Evolutionary conservation across 192 early-diverging fungal species (phyloP), one percentile per base, ranked within the genome.

Genomic region (Gigaspora rosea): DNA sequence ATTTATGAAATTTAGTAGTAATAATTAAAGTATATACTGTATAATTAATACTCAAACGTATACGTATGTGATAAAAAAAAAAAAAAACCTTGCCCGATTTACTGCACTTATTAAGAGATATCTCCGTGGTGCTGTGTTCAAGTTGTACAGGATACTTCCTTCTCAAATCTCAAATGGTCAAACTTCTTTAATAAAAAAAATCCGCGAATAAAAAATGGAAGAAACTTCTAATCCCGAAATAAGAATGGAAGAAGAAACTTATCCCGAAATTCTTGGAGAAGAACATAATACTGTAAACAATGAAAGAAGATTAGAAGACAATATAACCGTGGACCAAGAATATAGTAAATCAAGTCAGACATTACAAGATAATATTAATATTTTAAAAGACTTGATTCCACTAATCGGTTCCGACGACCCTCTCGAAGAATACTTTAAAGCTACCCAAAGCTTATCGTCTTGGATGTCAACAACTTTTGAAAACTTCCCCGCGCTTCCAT

Each of bases 391-490:
- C 61, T 49, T 18, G 10, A 57, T 18, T 57, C 27, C 20, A 52
- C 7, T 47, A n/a, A 32, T 46, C 33, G 51, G 50, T 41, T 4
- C 50, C 27, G 74, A 61, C 54, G 74, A 57, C 61, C 74, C 74
- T 76, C 74, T 76, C 74, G 74, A 57, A 65, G 74, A 64, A 76
- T 76, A 76, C 48, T 76, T 64, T 16, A 65, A 65, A 66, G 62
- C 47, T 52, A 52, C 58, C 16, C 35, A 76, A 76, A 16, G 11
- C 51, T 52, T 76, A 15, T 13, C 48, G 27, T 65, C 59, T 35
- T 76, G 58, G 74, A 62, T 76, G 74, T 22, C 22, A 32, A 46
- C 64, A 48, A 66, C 32, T 35, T 33, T 63, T 15, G 59, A 56
- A 10, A 36, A 49, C 2, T 65, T 64, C 12, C 47, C 74, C 18